phyloP scores from a whole-genome alignment of 768 basidiomycete genomes.

The Phaeotremella fagi region DNA sequence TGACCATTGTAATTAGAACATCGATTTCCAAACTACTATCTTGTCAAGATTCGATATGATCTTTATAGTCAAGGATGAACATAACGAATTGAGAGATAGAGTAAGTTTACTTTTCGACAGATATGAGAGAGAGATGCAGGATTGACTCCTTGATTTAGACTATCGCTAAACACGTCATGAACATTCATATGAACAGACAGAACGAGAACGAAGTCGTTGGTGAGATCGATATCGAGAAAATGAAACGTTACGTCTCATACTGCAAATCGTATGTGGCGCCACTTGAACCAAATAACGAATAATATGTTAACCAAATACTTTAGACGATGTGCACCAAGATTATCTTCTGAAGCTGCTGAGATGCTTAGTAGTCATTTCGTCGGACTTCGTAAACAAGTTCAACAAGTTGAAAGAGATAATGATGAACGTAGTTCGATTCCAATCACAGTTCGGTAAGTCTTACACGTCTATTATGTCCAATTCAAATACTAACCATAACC shows the following conservation, averaged over 20 bases:
- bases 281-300: neutral
- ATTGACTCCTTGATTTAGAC: slow-evolving; percentile 58
- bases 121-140: neutral
- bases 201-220: slow-evolving; percentile 72
- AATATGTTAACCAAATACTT: neutral
- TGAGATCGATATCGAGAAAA: slow-evolving; percentile 93
- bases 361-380: slow-evolving; percentile 97
- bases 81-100: slow-evolving; percentile 87
- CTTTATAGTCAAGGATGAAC: slow-evolving; percentile 97
- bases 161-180: slow-evolving; percentile 97
- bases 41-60: slow-evolving; percentile 99
- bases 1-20: slow-evolving; percentile 57
- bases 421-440: slow-evolving; percentile 97
- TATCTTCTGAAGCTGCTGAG: slow-evolving; percentile 90
- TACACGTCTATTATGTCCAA: neutral
- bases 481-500: neutral
- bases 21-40: slow-evolving; percentile 97
- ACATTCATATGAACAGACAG: slow-evolving; percentile 93
- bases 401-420: slow-evolving; percentile 92
- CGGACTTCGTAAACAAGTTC: slow-evolving; percentile 82
- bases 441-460: slow-evolving; percentile 83
- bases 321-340: slow-evolving; percentile 92
- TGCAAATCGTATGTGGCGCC: slow-evolving; percentile 70
- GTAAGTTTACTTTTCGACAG: slow-evolving; percentile 51
- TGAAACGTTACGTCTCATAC: slow-evolving; percentile 95